These are phyloP conservation scores for Apostasia shenzhenica DNA, from an alignment of 106 monocot genomes.

Conservation along the genomic window DNA sequence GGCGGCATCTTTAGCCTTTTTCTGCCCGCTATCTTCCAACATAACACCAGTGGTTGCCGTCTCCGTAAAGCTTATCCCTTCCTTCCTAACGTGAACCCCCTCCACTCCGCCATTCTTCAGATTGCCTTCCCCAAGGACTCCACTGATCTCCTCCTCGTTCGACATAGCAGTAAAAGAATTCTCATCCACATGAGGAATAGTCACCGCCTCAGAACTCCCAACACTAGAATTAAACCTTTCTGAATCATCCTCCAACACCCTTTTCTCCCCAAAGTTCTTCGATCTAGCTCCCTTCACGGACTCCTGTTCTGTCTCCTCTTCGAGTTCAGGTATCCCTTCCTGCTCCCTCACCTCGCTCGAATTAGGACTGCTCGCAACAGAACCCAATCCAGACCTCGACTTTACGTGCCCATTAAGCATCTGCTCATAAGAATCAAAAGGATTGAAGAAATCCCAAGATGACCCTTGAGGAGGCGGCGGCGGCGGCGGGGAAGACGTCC, in stretches of 20 bases:
- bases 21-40: slow-evolving; percentile 13
- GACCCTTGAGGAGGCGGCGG: slow-evolving; percentile 40
- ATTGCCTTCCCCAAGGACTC: background rate
- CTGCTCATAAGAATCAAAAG: slow-evolving; percentile 60
- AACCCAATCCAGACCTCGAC: slow-evolving; percentile 21
- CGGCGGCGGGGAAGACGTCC: slow-evolving; percentile 38
- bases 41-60: slow-evolving; percentile 6
- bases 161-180: slow-evolving; percentile 5
- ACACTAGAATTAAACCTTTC: slow-evolving; percentile 8
- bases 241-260: slow-evolving; percentile 9
- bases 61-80: slow-evolving; percentile 44
- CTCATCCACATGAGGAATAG: slow-evolving; percentile 12
- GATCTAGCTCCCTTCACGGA: slow-evolving; percentile 19
- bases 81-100: slow-evolving; percentile 20
- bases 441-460: slow-evolving; percentile 76
- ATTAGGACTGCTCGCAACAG: slow-evolving; percentile 52
- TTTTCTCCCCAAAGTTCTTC: slow-evolving; percentile 12
- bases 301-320: slow-evolving; percentile 76
- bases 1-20: background rate
- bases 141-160: slow-evolving; percentile 6
- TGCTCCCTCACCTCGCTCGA: slow-evolving; percentile 80
- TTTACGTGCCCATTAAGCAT: slow-evolving; percentile 12
- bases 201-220: slow-evolving; percentile 17
- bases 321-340: slow-evolving; percentile 92
- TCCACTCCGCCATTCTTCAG: background rate